Conservation (phyloP, 352 stramenopile species). For the Phytophthora litchii region DNA sequence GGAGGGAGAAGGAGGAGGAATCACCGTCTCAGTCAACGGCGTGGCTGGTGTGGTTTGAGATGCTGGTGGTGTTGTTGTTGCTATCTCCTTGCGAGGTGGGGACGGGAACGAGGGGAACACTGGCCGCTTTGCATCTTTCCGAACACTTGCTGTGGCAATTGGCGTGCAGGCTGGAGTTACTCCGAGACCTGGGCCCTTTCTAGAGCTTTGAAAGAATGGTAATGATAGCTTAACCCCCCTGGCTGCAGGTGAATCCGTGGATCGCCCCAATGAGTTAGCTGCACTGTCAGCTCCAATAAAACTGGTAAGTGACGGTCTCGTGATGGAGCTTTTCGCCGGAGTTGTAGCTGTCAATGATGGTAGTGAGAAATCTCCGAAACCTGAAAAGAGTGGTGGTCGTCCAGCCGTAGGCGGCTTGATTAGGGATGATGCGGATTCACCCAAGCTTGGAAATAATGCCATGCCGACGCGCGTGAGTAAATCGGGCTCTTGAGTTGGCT, state of each 20-base stretch:
- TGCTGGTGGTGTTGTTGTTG: background rate
- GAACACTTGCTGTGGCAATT: constrained; percentile 70
- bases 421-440: constrained; percentile 16
- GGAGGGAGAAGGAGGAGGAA: constrained; percentile 13
- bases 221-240: constrained; percentile 54
- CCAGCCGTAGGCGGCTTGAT: constrained; percentile 27
- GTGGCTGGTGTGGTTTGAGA: background rate
- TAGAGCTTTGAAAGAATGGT: constrained; percentile 75
- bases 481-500: constrained; percentile 24
- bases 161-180: constrained; percentile 69
- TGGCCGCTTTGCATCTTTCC: constrained; percentile 68
- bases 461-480: constrained; percentile 33
- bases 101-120: constrained; percentile 59
- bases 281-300: constrained; percentile 31
- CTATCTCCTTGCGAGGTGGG: constrained; percentile 18
- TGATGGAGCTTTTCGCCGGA: constrained; percentile 26
- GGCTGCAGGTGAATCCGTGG: constrained; percentile 15
- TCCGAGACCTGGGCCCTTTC: constrained; percentile 56
- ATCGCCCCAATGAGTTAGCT: constrained; percentile 8
- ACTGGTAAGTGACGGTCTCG: constrained; percentile 28
- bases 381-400: constrained; percentile 27
- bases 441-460: constrained; percentile 33
- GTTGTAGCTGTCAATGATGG: constrained; percentile 27
- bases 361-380: constrained; percentile 38
- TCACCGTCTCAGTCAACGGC: background rate